Base-by-base conservation (phyloP, 139 green algal genomes). In the Yamagishiella unicocca region DNA sequence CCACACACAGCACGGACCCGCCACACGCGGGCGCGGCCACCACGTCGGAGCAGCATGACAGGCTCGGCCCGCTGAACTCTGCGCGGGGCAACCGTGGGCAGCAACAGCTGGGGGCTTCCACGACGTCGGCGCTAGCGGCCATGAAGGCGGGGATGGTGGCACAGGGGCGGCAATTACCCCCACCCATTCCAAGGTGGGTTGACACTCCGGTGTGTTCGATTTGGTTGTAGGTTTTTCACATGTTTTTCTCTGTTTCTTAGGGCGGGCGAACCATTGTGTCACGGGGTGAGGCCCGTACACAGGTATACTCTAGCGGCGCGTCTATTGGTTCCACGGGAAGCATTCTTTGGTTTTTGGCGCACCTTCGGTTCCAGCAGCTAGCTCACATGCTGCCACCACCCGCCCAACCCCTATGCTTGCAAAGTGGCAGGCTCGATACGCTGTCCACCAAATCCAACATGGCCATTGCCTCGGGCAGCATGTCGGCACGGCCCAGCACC, bases 401-500 rank as follows among this genome's bases (percentile, higher is more conserved):
- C 8, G n/a, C n/a, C n/a, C n/a, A n/a, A n/a, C n/a, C n/a, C n/a
- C n/a, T n/a, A n/a, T n/a, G n/a, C n/a, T n/a, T 31, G 0, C 50
- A 0, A 70, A 10, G 22, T 6, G 19, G 33, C 77, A 73, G 55
- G 55, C 55, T 84, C 17, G 55, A 58, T 29, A 61, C 77, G 8
- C 2, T 29, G 38, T 3, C 55, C 9, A 27, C 58, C 1, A 55
- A 35, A 27, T 3, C 25, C 24, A 1, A 22, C 8, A 8, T 55
- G 21, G 21, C 35, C 38, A 37, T n/a, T 9, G 0, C 55, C 22
- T 72, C 61, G 1, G 79, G 79, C 27, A 76, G 61, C 79, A 40
- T 75, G 40, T 75, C 79, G n/a, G 79, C 79, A 17, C 79, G 79
- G 4, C 74, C 50, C 45, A 82, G 74, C 50, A 31, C 4, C 46